A percentile compares a stretch with the other conserved stretches of the same genome.
Evolutionary conservation across 768 basidiomycete genomes (phyloP).

Genomic region (Termitomyces sp.): DNA sequence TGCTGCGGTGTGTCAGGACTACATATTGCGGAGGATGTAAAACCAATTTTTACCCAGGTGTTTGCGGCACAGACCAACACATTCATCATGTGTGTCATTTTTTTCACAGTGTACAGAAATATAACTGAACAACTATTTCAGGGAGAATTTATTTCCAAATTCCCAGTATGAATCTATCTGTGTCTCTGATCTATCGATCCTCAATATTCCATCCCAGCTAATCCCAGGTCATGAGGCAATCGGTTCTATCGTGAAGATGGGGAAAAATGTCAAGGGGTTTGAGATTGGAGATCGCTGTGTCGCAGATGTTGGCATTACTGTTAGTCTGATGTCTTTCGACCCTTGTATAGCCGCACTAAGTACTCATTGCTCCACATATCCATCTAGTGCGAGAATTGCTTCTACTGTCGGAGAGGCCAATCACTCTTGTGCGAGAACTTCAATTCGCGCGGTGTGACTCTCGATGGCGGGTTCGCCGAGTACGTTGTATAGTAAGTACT

Average conservation of each 20-base stretch:
- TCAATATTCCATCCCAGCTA: slow-evolving; percentile 29
- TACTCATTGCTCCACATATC: neutral
- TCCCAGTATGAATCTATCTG: slow-evolving; percentile 33
- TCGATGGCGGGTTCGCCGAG: slow-evolving; percentile 85
- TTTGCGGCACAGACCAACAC: slow-evolving; percentile 60
- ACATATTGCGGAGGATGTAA: neutral
- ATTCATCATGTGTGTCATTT: slow-evolving; percentile 43
- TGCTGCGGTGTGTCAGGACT: slow-evolving; percentile 31
- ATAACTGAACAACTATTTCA: neutral
- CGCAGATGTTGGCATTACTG: slow-evolving; percentile 72
- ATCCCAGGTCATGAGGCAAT: slow-evolving; percentile 76
- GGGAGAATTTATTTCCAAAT: slow-evolving; percentile 60
- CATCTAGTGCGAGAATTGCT: slow-evolving; percentile 74
- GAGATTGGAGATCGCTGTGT: slow-evolving; percentile 76
- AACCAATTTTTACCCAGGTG: slow-evolving; percentile 23
- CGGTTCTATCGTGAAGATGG: slow-evolving; percentile 65
- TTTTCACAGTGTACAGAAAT: neutral
- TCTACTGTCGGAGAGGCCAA: slow-evolving; percentile 84
- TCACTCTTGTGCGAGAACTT: slow-evolving; percentile 83
- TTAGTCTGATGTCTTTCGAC: slow-evolving; percentile 17
- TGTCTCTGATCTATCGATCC: neutral
- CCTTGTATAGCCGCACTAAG: slow-evolving; percentile 6
- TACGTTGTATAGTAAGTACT: slow-evolving; percentile 72
- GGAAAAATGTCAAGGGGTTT: slow-evolving; percentile 77
- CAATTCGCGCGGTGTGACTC: slow-evolving; percentile 70